Conservation (phyloP, 2,329 filamentous ascomycete genomes). For the Diaporthe capsici region DNA sequence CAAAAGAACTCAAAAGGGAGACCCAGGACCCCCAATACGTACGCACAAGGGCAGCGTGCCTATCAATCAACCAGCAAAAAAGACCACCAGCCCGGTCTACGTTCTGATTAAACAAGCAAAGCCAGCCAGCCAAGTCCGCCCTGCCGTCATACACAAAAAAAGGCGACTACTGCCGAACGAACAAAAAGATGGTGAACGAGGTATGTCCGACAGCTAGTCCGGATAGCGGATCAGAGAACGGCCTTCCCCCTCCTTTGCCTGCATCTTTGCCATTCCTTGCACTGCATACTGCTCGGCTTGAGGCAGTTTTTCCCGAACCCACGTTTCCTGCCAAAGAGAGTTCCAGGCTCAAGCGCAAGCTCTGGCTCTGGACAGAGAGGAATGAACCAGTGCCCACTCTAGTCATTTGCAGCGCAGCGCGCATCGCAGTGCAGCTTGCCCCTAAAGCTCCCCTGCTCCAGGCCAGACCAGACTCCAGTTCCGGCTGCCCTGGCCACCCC, state of each 20-base stretch:
- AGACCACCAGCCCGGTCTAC: neutral
- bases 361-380: conserved; percentile 10
- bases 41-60: neutral
- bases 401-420: neutral
- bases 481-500: conserved; percentile 27
- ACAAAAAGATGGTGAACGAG: conserved; percentile 40
- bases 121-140: neutral
- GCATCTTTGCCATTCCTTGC: neutral
- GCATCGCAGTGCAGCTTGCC: neutral
- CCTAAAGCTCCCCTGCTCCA: conserved; percentile 10
- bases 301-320: neutral
- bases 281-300: conserved; percentile 17
- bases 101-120: neutral
- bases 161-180: conserved; percentile 2
- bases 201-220: conserved; percentile 31
- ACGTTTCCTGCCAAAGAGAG: neutral
- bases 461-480: conserved; percentile 13
- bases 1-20: neutral
- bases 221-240: neutral
- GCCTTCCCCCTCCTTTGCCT: neutral
- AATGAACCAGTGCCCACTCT: conserved; percentile 11
- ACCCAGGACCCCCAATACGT: neutral
- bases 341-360: neutral
- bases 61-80: neutral
- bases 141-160: neutral